Evolutionary conservation across 2,329 filamentous ascomycete species (phyloP), one percentile per base, ranked within the genome.

Genomic region (Aplosporella prunicola): DNA sequence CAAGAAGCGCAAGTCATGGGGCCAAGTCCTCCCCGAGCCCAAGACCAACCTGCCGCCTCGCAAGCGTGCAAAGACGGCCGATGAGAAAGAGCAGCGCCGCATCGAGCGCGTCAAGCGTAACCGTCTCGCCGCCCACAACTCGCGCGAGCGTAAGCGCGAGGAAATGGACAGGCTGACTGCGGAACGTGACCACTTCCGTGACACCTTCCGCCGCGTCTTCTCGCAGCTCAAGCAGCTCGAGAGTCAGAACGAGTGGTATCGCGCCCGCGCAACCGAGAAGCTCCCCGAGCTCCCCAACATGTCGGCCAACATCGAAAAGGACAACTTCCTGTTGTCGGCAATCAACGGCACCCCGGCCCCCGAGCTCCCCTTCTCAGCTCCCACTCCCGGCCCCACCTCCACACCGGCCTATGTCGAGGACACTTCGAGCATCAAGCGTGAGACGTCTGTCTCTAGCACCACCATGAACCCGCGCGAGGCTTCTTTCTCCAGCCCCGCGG

Each of bases 1-100:
- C 23, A 95, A 95, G 76, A 95, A 95, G 76, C 74, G 91, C 53
- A 98, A 96, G 68, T 96, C 91, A 32, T 98, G 91, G 91, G 91
- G 91, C 33, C 91, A 98, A 63, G 85, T 93, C 59, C 78, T 96
- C 26, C 91, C 91, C 13, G 85, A 93, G 56, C 91, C 91, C 28
- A 96, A 95, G 74, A 96, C 91, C 20, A 93, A 89, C 56, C 77
- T 96, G 6, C 89, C 89, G 43, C 89, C 89, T 25, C 80, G 88
- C 48, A 98, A 98, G 76, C 86, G 91, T 45, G 91, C 91, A 51
- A 98, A 96, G 74, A 98, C 91, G 3, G 89, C 93, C 53, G 91
- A 95, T 55, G 91, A 98, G 64, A 98, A 98, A 67, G 91, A 96
- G 65, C 91, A 98, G 63, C 82, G 91, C 29, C 83, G 91, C 44